Evolutionary conservation across 306 rosid genomes (phyloP).

Genomic region (Hippophae gyantsensis): DNA sequence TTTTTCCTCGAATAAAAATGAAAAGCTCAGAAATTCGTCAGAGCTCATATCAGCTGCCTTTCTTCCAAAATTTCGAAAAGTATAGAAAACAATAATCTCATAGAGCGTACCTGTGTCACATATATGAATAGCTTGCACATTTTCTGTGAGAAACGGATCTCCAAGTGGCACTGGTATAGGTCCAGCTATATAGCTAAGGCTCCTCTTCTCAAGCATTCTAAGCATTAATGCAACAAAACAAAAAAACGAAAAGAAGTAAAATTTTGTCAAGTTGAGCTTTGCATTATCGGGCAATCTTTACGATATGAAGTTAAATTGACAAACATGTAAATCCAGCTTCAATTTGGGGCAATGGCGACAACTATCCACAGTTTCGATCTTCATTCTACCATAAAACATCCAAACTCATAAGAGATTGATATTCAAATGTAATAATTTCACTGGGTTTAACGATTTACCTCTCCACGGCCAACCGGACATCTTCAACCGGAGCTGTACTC

Average conservation of each 20-base stretch:
- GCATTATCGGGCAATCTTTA: neutral
- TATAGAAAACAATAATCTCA: neutral
- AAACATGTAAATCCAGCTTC: neutral
- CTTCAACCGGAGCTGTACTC: conserved; percentile 58
- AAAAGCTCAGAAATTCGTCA: too few species aligned
- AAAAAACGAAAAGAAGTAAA: too few species aligned
- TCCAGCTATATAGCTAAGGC: conserved; percentile 78
- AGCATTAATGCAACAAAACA: conserved; percentile 4
- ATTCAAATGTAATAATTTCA: too few species aligned
- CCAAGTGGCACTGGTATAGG: conserved; percentile 61
- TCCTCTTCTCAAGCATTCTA: conserved; percentile 94
- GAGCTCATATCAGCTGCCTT: too few species aligned
- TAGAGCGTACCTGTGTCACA: conserved; percentile 61
- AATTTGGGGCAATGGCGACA: too few species aligned
- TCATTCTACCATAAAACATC: too few species aligned
- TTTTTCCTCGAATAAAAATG: too few species aligned
- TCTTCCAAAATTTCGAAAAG: too few species aligned
- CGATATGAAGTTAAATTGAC: conserved; percentile 2
- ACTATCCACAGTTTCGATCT: too few species aligned
- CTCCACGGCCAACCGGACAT: conserved; percentile 67
- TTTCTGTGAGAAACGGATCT: conserved; percentile 55
- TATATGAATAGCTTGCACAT: conserved; percentile 63
- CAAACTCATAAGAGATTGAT: too few species aligned
- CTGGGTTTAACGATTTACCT: conserved; percentile 29
- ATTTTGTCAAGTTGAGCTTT: neutral